Percentiles rank a stretch among this genome's conserved stretches.
Conservation (phyloP, 108 stramenopile species). For the Chaetoceros tenuissimus region DNA sequence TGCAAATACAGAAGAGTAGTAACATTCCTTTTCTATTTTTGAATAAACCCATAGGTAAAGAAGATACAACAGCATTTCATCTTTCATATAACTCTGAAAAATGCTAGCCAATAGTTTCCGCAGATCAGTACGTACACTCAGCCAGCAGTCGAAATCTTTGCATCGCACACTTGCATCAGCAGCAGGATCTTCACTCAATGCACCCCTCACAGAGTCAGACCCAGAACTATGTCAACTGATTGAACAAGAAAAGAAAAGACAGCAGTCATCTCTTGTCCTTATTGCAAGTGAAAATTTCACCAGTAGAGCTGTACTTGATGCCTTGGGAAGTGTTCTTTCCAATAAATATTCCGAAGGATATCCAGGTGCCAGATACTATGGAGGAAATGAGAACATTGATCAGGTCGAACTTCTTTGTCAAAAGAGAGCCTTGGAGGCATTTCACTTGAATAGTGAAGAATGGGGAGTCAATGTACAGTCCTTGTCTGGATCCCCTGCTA, state of each 20-base stretch:
- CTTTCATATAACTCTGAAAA: too few relatives aligned
- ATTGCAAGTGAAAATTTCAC: conserved; percentile 97
- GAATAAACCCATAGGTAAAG: too few relatives aligned
- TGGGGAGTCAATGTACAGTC: conserved; percentile 94
- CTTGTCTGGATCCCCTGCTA: conserved; percentile 96
- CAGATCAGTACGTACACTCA: conserved; percentile 1
- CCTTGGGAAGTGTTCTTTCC: conserved; percentile 93
- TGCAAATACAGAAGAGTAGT: too few relatives aligned
- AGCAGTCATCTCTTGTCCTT: conserved; percentile 83
- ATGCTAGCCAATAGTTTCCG: too few relatives aligned
- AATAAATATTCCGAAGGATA: conserved; percentile 98
- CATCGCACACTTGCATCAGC: conserved; percentile 26
- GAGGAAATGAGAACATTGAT: conserved; percentile 96
- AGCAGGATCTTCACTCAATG: conserved; percentile 70
- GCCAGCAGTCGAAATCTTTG: too few relatives aligned
- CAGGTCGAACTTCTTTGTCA: conserved; percentile 96
- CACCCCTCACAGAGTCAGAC: conserved; percentile 77
- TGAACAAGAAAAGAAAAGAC: conserved; percentile 90
- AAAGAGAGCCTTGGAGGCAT: conserved; percentile 91
- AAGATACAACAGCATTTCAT: too few relatives aligned
- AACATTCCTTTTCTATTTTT: too few relatives aligned
- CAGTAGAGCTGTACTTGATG: conserved; percentile 90
- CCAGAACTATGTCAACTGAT: conserved; percentile 88
- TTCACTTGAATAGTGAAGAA: conserved; percentile 86
- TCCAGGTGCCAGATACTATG: conserved; percentile 93